Percentiles rank a stretch among this genome's conserved stretches.
Conservation (phyloP, 352 stramenopile species). For the Phytophthora constricta region DNA sequence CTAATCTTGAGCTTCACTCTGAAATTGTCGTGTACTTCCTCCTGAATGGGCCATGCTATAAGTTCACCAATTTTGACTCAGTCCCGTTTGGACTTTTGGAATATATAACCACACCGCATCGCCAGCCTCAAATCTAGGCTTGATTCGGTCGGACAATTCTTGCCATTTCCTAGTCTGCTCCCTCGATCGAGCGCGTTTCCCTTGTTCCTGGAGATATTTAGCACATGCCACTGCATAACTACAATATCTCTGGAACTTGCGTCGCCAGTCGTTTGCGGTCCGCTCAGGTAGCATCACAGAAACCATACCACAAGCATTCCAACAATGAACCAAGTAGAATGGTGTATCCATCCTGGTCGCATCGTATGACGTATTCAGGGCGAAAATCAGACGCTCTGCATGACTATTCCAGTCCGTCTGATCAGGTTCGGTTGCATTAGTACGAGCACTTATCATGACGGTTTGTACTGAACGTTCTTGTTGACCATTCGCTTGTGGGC, state of each 20-base stretch:
- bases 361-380: background rate
- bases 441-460: background rate
- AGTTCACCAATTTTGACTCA: background rate
- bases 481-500: slow-evolving; percentile 1
- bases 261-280: background rate
- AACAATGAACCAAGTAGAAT: slow-evolving; percentile 3
- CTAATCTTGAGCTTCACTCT: background rate
- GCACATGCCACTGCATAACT: background rate
- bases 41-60: background rate
- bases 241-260: background rate
- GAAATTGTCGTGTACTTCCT: background rate
- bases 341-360: background rate
- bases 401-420: slow-evolving; percentile 6
- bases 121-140: background rate
- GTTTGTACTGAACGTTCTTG: slow-evolving; percentile 4
- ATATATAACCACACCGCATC: slow-evolving; percentile 7
- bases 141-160: slow-evolving; percentile 2
- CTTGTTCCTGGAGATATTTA: slow-evolving; percentile 1
- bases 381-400: background rate
- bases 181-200: background rate
- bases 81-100: background rate
- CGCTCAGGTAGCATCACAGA: background rate
- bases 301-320: background rate
- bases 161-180: background rate
- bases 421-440: background rate